Evolutionary conservation across 371 early-diverging fungal genomes (phyloP).

Genomic region (Rhizomucor pusillus): DNA sequence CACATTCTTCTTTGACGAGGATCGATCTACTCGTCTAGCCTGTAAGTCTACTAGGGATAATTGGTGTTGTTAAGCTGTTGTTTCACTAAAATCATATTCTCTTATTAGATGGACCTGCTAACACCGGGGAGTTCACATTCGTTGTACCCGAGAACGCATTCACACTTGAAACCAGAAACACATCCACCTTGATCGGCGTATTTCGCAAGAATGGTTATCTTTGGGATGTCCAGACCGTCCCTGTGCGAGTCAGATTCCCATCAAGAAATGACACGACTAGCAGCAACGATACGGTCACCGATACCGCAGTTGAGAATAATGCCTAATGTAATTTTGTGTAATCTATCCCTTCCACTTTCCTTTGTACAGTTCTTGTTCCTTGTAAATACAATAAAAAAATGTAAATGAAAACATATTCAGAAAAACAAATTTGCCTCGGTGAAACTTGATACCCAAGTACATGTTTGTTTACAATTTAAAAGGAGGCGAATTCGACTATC

Average conservation of each 20-base stretch:
- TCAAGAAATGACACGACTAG: conserved; percentile 4
- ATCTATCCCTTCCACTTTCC: too few species aligned
- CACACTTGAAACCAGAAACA: conserved; percentile 8
- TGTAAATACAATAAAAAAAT: too few species aligned
- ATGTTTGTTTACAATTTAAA: too few species aligned
- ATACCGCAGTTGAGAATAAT: background rate
- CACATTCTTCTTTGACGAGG: conserved; percentile 21
- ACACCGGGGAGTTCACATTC: conserved; percentile 17
- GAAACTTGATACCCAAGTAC: too few species aligned
- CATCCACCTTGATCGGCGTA: conserved; percentile 13
- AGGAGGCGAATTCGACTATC: too few species aligned
- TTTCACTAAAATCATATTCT: too few species aligned
- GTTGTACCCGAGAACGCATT: conserved; percentile 13
- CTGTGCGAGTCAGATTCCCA: conserved; percentile 10
- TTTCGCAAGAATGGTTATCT: conserved; percentile 13
- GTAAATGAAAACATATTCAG: too few species aligned
- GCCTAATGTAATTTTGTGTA: background rate
- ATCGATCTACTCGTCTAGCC: conserved; percentile 15
- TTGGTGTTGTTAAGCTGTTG: background rate
- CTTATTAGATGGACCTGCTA: conserved; percentile 18
- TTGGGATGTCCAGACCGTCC: conserved; percentile 9
- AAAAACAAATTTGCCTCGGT: too few species aligned
- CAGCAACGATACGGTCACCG: background rate
- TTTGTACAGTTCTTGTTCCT: too few species aligned
- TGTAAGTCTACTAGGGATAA: conserved; percentile 4